A percentile compares a stretch with the other conserved stretches of the same genome.
Evolutionary conservation across 495 filamentous ascomycete genomes (phyloP).

Genomic region (Acidiella bohemica): DNA sequence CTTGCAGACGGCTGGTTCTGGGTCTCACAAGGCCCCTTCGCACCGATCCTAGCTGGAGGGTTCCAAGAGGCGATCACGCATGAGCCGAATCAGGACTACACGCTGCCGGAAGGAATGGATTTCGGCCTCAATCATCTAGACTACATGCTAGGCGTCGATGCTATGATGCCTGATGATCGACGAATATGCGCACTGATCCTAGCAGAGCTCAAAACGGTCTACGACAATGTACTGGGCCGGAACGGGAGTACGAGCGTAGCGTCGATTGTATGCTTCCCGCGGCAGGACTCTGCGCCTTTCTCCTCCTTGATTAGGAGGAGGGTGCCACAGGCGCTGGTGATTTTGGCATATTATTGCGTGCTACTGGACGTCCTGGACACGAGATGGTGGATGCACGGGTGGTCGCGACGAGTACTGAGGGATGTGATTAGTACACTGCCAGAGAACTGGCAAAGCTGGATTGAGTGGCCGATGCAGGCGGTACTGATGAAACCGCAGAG

Average conservation of each 20-base stretch:
- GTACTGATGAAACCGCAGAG: slow-evolving; percentile 3
- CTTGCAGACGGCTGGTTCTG: slow-evolving; percentile 16
- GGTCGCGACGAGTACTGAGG: slow-evolving; percentile 11
- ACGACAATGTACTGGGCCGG: slow-evolving; percentile 7
- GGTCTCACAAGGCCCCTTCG: slow-evolving; percentile 16
- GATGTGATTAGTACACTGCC: slow-evolving; percentile 12
- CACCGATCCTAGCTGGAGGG: slow-evolving; percentile 9
- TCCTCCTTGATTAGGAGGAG: slow-evolving; percentile 11
- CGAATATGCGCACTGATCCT: slow-evolving; percentile 9
- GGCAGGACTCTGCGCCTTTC: slow-evolving; percentile 16
- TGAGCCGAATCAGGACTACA: slow-evolving; percentile 1
- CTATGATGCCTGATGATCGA: slow-evolving; percentile 14
- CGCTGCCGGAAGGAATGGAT: slow-evolving; percentile 16
- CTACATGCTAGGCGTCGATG: slow-evolving; percentile 15
- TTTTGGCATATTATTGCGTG: slow-evolving; percentile 18
- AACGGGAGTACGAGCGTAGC: slow-evolving; percentile 9
- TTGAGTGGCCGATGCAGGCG: slow-evolving; percentile 13
- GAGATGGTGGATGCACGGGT: slow-evolving; percentile 15
- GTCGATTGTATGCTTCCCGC: slow-evolving; percentile 15
- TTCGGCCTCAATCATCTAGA: slow-evolving; percentile 17
- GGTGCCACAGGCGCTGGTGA: slow-evolving; percentile 13
- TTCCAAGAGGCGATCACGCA: slow-evolving; percentile 7
- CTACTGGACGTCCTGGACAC: slow-evolving; percentile 10
- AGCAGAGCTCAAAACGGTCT: slow-evolving; percentile 14
- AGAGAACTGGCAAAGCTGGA: slow-evolving; percentile 15